These are phyloP conservation scores for Sherardia arvensis DNA, from an alignment of 257 asterid species.

Conservation along the genomic window DNA sequence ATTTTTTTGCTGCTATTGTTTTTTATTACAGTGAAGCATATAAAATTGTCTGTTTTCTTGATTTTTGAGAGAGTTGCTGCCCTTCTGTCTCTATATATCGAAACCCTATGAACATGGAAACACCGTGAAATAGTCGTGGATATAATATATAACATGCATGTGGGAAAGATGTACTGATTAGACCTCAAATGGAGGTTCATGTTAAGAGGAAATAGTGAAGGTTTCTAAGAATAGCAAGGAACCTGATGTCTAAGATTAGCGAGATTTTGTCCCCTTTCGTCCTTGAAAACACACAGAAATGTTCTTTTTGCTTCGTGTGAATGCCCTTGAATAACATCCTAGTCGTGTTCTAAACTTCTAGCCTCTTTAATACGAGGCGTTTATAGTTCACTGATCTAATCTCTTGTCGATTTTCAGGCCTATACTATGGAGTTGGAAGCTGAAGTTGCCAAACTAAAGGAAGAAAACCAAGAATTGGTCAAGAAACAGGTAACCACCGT, in stretches of 20 bases:
- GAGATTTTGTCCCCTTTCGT: no score
- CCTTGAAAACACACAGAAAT: background rate
- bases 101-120: background rate
- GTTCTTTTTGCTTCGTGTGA: background rate
- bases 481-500: constrained; percentile 52
- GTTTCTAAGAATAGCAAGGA: background rate
- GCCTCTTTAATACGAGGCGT: background rate
- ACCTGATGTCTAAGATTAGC: background rate
- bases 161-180: background rate
- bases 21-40: background rate
- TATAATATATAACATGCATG: background rate
- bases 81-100: background rate
- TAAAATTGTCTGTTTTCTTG: background rate
- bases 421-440: constrained; percentile 80
- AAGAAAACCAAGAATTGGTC: constrained; percentile 61
- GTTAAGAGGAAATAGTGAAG: background rate
- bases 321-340: background rate
- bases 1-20: background rate
- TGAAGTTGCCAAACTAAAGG: constrained; percentile 84
- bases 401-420: constrained; percentile 39
- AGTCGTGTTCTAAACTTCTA: background rate
- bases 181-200: background rate
- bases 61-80: background rate
- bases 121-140: background rate
- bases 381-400: background rate